phyloP scores from a whole-genome alignment of 75 land plant genomes.

The Chamaecyparis obtusa region DNA sequence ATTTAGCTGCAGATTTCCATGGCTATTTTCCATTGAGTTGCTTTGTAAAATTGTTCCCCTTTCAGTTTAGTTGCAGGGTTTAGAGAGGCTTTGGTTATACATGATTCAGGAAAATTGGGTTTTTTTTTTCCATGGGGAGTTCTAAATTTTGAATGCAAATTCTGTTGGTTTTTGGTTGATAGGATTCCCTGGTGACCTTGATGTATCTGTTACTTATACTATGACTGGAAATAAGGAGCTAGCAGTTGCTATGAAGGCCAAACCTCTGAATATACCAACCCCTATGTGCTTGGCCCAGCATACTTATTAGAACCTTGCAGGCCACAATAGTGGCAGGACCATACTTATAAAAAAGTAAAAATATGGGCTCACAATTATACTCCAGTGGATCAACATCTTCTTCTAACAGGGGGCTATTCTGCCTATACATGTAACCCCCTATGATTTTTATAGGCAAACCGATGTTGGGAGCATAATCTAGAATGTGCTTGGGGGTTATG shows the following conservation, averaged over 20 bases:
- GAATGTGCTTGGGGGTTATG: conserved; percentile 45
- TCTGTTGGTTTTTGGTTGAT: not conserved
- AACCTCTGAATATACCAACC: conserved; percentile 52
- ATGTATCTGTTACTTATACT: conserved; percentile 41
- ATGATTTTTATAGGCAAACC: conserved; percentile 43
- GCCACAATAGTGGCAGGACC: conserved; percentile 44
- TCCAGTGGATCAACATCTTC: conserved; percentile 52
- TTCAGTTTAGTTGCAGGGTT: too few relatives aligned
- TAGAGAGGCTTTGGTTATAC: too few relatives aligned
- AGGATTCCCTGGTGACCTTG: conserved; percentile 73
- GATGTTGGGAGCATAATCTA: conserved; percentile 41
- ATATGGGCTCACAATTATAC: conserved; percentile 48
- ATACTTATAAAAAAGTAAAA: conserved; percentile 50
- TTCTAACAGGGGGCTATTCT: conserved; percentile 64
- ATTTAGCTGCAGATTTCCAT: too few relatives aligned
- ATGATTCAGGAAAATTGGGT: too few relatives aligned
- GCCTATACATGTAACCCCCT: conserved; percentile 59
- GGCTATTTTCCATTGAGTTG: too few relatives aligned
- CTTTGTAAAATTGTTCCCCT: too few relatives aligned
- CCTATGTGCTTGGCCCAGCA: conserved; percentile 77
- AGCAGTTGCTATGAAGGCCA: conserved; percentile 44
- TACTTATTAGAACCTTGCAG: conserved; percentile 81
- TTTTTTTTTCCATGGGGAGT: too few relatives aligned
- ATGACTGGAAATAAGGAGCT: conserved; percentile 28
- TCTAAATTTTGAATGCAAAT: not conserved